phyloP scores from a whole-genome alignment of 2,329 filamentous ascomycete genomes.

The Torrubiella hemipterigena region DNA sequence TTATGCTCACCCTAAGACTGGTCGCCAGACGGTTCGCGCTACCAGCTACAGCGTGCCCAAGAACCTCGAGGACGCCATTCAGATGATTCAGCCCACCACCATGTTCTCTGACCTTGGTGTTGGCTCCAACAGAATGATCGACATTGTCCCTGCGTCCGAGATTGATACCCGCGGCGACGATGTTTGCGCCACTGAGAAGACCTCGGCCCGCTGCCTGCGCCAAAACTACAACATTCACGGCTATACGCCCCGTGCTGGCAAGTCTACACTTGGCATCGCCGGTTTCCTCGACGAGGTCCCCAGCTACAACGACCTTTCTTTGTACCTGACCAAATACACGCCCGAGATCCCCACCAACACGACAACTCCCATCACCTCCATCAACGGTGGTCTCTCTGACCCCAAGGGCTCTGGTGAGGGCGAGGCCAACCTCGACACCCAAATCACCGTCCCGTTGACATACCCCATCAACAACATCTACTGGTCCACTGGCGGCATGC shows the following conservation, averaged over 20 bases:
- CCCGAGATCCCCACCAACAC: background rate
- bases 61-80: slow-evolving; percentile 3
- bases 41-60: slow-evolving; percentile 6
- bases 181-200: too few relatives aligned
- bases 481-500: background rate
- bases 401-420: background rate
- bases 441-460: background rate
- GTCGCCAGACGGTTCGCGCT: slow-evolving; percentile 4
- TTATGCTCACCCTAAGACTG: slow-evolving; percentile 3
- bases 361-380: background rate
- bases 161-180: too few relatives aligned
- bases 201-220: too few relatives aligned
- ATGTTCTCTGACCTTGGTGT: slow-evolving; percentile 5
- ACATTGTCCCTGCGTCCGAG: too few relatives aligned
- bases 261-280: background rate
- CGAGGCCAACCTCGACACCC: background rate
- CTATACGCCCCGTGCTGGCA: background rate
- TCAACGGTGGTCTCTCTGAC: background rate
- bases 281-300: background rate
- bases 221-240: background rate
- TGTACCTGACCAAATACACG: background rate
- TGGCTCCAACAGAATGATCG: background rate
- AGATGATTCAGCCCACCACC: slow-evolving; percentile 7
- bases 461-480: background rate
- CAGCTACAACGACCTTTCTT: background rate